A percentile compares a stretch with the other conserved stretches of the same genome.
Conservation (phyloP, 768 basidiomycete genomes). For the Russula lepida region DNA sequence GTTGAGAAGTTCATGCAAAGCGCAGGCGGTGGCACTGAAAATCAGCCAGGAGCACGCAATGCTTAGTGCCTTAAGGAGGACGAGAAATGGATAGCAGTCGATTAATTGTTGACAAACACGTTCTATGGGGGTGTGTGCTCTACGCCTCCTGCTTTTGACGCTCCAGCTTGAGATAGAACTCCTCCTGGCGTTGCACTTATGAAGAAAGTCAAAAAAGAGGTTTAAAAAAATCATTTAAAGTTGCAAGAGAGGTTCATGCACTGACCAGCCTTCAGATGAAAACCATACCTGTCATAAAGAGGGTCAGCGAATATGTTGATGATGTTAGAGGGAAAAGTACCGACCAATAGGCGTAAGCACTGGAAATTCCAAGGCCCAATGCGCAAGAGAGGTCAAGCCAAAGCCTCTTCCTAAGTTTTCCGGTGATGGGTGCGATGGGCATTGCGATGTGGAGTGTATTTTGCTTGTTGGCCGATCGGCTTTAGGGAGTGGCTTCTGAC, state of each 20-base stretch:
- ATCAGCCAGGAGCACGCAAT: neutral
- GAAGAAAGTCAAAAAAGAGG: neutral
- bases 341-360: slow-evolving; percentile 80
- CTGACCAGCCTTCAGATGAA: slow-evolving; percentile 71
- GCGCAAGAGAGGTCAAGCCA: slow-evolving; percentile 75
- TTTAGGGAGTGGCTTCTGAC: neutral
- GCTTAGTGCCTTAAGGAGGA: neutral
- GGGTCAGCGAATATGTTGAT: slow-evolving; percentile 23
- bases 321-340: slow-evolving; percentile 29
- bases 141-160: slow-evolving; percentile 35
- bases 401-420: slow-evolving; percentile 87
- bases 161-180: slow-evolving; percentile 81
- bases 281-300: slow-evolving; percentile 57
- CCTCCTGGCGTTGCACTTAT: slow-evolving; percentile 74
- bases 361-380: slow-evolving; percentile 66
- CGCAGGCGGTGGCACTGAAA: neutral
- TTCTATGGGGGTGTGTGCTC: slow-evolving; percentile 11
- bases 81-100: neutral
- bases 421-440: slow-evolving; percentile 87
- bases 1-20: neutral
- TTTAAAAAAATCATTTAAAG: neutral
- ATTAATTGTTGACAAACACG: neutral
- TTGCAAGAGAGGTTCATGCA: neutral
- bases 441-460: slow-evolving; percentile 35
- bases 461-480: neutral